phyloP scores from a whole-genome alignment of 78 protist genomes.

The Acrasis kona region DNA sequence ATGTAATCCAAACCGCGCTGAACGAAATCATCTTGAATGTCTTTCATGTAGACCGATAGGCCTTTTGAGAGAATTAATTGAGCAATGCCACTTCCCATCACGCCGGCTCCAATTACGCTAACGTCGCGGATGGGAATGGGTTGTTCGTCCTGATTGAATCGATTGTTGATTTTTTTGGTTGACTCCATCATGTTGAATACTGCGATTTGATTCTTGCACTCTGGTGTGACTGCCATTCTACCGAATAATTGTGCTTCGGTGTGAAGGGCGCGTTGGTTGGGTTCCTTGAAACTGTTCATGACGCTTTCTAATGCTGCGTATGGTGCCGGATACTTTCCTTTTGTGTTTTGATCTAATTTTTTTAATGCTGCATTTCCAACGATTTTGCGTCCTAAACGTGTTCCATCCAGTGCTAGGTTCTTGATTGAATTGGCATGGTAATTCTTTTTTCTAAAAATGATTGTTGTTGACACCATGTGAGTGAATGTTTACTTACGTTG shows the following conservation, averaged over 20 bases:
- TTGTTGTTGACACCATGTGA: too few species aligned
- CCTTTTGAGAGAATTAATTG: constrained; percentile 31
- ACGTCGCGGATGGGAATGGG: background rate
- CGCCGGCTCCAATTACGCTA: constrained; percentile 75
- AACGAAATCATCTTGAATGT: constrained; percentile 18
- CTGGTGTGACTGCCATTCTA: constrained; percentile 33
- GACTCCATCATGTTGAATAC: constrained; percentile 32
- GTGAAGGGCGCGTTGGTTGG: constrained; percentile 4
- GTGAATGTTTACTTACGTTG: too few species aligned
- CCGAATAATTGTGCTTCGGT: constrained; percentile 50
- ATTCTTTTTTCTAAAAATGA: constrained; percentile 5
- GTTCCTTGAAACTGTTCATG: background rate
- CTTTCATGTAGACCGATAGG: constrained; percentile 32
- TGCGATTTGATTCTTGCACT: constrained; percentile 27
- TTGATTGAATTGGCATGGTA: constrained; percentile 3
- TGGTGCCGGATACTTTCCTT: constrained; percentile 61
- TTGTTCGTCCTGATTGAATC: constrained; percentile 31
- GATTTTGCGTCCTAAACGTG: constrained; percentile 33
- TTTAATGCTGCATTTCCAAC: constrained; percentile 23
- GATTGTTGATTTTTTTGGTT: constrained; percentile 28
- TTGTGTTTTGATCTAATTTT: constrained; percentile 27
- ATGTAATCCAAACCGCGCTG: constrained; percentile 41
- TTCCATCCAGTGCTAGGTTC: too few species aligned
- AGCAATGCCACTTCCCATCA: constrained; percentile 77
- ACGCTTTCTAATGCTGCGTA: constrained; percentile 37